Base-by-base conservation (phyloP, 163 green algal genomes). In the Coccomyxa subellipsoidea region DNA sequence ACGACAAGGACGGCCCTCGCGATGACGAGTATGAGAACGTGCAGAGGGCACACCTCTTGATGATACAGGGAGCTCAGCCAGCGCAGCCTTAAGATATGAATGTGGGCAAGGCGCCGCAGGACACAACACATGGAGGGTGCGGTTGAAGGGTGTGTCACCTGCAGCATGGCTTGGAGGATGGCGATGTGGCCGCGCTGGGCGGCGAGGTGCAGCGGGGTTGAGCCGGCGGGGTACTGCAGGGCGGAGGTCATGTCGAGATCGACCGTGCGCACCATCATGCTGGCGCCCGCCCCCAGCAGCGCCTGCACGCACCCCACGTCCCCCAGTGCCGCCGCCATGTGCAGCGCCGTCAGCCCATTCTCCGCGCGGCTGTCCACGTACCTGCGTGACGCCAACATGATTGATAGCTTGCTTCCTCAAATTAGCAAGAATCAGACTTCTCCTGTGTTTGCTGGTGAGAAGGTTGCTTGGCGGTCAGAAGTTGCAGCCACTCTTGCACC, bases 151-250 rank as follows among this genome's bases (percentile, higher is more conserved):
- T 47, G 27, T 71, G 27, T 12, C 38, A 84, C 87, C 87, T 90
- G 87, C 37, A 93, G 81, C 59, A 93, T 88, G 59, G 90, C 88
- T 82, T 93, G 90, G 38, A 89, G 81, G 23, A 91, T 88, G 54
- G 83, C 78, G 0, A 91, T 59, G 77, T 86, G 75, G 38, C 84
- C 85, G 21, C 88, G 70, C 76, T 90, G 83, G 36, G 90, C 90
- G 4, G 90, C 90, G 21, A 91, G 77, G 80, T 93, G 90, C 59
- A 93, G 85, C 25, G 90, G 90, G 18, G 90, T 90, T 66, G 85
- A 91, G n/a, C 90, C 90, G 8, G 87, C 79, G 54, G 80, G 69
- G 1, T 80, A 21, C 7, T 34, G 3, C 12, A 81, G 36, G 18
- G 38, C 29, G 32, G 53, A 54, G 18, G 36, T 25, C 54, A 83